Evolutionary conservation across 768 basidiomycete species (phyloP), one percentile per base, ranked within the genome.

Genomic region (Lentinula aciculospora): DNA sequence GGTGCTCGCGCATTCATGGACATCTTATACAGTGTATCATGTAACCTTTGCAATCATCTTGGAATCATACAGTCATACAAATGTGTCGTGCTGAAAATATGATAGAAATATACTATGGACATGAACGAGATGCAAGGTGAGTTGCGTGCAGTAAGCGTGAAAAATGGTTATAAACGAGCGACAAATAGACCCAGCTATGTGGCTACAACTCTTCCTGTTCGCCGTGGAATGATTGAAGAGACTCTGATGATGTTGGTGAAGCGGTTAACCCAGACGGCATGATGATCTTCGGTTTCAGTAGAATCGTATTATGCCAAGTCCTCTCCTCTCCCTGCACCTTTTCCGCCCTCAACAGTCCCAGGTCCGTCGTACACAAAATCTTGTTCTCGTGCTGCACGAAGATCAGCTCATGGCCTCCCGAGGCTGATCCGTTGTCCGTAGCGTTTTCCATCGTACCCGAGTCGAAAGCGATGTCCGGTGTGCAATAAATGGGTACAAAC

Each of bases 251-350:
- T 1, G 44, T 44, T 1, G 54, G 54, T n/a, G 54, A 42, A 4
- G 28, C 28, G 29, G 28, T 56, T 4, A 79, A 63, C 2, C 71
- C 73, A 8, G 77, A 77, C 45, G 67, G 75, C 8, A 85, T 68
- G 1, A 81, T 74, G n/a, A 86, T 79, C 56, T 76, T 81, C 3
- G 84, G 81, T 66, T 76, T 81, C 59, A 82, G 64, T 56, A 86
- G 67, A 0, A 80, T 72, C 2, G 68, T 67, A 21, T 74, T 76
- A 37, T 79, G 73, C 81, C 78, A 83, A 37, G 77, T 74, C n/a
- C 73, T 76, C 3, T 62, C 62, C 32, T 70, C 70, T 10, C 74
- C 78, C n/a, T 72, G 64, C 17, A 69, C 54, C 56, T 69, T 76
- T 47, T 73, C 73, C 8, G 70, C 69, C 56, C 73, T 65, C 46